Conservation (phyloP, 331 rosid species). For the Cucumis variabilis region DNA sequence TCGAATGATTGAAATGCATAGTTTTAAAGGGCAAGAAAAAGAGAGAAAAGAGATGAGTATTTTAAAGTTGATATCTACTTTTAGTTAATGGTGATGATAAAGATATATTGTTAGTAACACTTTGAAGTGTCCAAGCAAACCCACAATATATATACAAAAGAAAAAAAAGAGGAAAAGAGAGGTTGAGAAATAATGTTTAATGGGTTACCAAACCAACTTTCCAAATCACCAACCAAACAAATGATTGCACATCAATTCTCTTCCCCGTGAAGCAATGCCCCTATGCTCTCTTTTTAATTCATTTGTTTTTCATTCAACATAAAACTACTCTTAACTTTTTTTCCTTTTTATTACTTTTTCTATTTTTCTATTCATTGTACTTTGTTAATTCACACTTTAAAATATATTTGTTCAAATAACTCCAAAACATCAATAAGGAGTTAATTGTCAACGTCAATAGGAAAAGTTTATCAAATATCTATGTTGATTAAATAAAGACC, state of each 20-base stretch:
- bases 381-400: not conserved
- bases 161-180: not conserved
- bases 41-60: not conserved
- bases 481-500: not conserved
- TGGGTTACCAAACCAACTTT: constrained; percentile 12
- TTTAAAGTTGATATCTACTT: not conserved
- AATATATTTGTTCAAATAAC: not conserved
- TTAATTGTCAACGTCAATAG: not conserved
- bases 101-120: not conserved
- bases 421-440: not conserved
- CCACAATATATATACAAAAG: not conserved
- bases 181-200: not conserved
- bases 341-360: not conserved
- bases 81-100: constrained; percentile 5
- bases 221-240: constrained; percentile 18
- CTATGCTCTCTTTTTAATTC: not conserved
- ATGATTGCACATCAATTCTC: constrained; percentile 8
- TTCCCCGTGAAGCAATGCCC: constrained; percentile 16
- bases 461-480: not conserved
- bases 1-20: not conserved
- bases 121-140: constrained; percentile 7
- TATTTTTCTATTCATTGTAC: not conserved
- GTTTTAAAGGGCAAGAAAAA: not conserved
- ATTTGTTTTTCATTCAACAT: constrained; percentile 1
- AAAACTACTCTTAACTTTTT: not conserved